Evolutionary conservation across 148 eudicot species (phyloP).

Genomic region (Polygonum maritimum): DNA sequence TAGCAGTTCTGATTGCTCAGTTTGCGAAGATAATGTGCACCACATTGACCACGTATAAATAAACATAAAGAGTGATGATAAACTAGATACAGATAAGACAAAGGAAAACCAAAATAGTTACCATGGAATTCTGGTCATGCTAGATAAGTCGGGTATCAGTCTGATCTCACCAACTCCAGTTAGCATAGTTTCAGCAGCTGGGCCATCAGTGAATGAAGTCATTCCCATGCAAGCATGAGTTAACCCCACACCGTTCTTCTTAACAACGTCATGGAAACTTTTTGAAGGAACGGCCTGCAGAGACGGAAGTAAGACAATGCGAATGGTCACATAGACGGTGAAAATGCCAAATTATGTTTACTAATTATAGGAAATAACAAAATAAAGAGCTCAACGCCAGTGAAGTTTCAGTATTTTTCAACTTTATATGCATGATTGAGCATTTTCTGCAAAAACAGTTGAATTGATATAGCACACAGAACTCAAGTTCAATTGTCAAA

Average conservation of each 20-base stretch:
- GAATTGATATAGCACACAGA: not conserved
- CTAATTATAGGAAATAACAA: not conserved
- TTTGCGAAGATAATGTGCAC: not conserved
- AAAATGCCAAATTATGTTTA: not conserved
- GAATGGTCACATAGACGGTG: constrained; percentile 1
- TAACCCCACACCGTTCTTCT: constrained; percentile 80
- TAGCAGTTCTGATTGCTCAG: not conserved
- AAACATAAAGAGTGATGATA: not conserved
- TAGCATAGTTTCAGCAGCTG: constrained; percentile 70
- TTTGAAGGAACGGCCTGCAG: constrained; percentile 60
- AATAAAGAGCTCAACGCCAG: not conserved
- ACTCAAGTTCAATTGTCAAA: not conserved
- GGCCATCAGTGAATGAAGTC: constrained; percentile 63
- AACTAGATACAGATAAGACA: not conserved
- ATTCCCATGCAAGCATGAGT: constrained; percentile 80
- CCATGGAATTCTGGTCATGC: constrained; percentile 80
- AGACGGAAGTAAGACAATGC: not conserved
- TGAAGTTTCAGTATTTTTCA: not conserved
- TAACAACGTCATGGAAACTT: constrained; percentile 58
- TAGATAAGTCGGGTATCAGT: constrained; percentile 80
- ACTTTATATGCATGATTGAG: not conserved
- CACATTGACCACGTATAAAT: not conserved
- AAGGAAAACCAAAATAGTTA: constrained; percentile 16
- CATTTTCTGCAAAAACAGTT: not conserved
- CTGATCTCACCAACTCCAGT: constrained; percentile 83